Conservation (phyloP, 2,329 filamentous ascomycete genomes). For the Periconia sp. region DNA sequence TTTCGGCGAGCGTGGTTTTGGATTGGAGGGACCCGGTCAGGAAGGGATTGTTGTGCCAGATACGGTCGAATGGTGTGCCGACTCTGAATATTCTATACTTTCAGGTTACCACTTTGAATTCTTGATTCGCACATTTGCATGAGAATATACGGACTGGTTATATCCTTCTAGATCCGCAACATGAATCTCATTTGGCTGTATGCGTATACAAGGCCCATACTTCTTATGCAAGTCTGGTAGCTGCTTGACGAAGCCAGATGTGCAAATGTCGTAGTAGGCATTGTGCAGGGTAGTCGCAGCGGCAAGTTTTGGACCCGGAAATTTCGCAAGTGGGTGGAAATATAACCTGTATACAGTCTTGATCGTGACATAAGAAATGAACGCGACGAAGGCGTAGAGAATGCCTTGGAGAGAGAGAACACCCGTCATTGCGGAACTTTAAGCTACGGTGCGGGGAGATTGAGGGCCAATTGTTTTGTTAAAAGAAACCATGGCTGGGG, state of each 20-base stretch:
- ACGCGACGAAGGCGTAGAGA: background rate
- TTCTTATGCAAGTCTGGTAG: slow-evolving; percentile 18
- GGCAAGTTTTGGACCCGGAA: too few relatives aligned
- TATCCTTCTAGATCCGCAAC: slow-evolving; percentile 14
- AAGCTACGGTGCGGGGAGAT: too few relatives aligned
- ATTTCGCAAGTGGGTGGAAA: slow-evolving; percentile 46
- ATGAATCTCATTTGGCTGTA: slow-evolving; percentile 19
- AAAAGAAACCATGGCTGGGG: too few relatives aligned
- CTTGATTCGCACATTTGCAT: background rate
- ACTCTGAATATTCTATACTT: slow-evolving; percentile 17
- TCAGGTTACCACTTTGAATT: background rate
- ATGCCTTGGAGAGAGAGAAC: too few relatives aligned
- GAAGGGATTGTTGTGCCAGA: slow-evolving; percentile 22
- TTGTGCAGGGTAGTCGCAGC: slow-evolving; percentile 16
- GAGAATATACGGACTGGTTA: slow-evolving; percentile 11
- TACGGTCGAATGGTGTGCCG: slow-evolving; percentile 15
- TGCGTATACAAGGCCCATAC: slow-evolving; percentile 18
- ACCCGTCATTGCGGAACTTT: too few relatives aligned
- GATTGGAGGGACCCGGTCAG: slow-evolving; percentile 17
- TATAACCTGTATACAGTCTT: slow-evolving; percentile 40
- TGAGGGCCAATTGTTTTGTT: too few relatives aligned
- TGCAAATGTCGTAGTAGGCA: slow-evolving; percentile 17
- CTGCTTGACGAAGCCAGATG: slow-evolving; percentile 11
- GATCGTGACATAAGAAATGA: slow-evolving; percentile 4
- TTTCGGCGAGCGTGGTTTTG: slow-evolving; percentile 14